Evolutionary conservation across 2,329 filamentous ascomycete genomes (phyloP), one percentile per base, ranked within the genome.

Genomic region (Aspergillus pseudonomiae): DNA sequence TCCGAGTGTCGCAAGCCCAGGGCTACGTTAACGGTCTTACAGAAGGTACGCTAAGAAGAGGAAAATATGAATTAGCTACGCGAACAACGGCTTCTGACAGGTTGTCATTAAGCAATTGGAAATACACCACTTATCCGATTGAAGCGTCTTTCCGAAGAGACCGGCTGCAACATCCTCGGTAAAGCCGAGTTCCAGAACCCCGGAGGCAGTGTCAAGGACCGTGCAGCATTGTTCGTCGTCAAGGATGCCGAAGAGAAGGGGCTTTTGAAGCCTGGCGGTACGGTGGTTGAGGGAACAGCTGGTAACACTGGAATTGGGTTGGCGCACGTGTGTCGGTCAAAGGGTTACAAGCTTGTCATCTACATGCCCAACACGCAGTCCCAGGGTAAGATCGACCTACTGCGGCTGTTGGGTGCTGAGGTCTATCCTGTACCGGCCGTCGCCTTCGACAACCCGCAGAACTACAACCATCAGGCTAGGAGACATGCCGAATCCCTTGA

Each of bases 331-430:
- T 98, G 95, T 82, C 88, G 94, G 65, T 92, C 90, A 43, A 91
- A 90, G 73, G 95, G 94, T 46, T 98, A 99, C 85, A 91, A 91
- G 77, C 89, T 97, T 57, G 94, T 98, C 75, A 99, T 99, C 77
- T 99, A 98, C 88, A 98, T 99, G 95, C 95, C 95, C 73, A 91
- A 99, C 84, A 98, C 94, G 56, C 95, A 98, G 82, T 96, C 94
- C 24, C 94, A 97, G 81, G 95, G 94, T 77, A 99, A 99, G 84
- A 92, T 99, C 76, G 95, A 98, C 78, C 86, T 99, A 59, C 84
- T 99, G 68, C 87, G 94, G 10, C 84, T 98, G 41, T 86, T 99
- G 11, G 95, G 95, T 68, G 95, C 95, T 30, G 94, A 98, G 79
- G 95, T 99, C 39, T 91, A 96, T 81, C 94, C 95, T 21, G 95